These are phyloP conservation scores for Aspergillus neotritici DNA, from an alignment of 2,329 filamentous ascomycete genomes.

Conservation along the genomic window DNA sequence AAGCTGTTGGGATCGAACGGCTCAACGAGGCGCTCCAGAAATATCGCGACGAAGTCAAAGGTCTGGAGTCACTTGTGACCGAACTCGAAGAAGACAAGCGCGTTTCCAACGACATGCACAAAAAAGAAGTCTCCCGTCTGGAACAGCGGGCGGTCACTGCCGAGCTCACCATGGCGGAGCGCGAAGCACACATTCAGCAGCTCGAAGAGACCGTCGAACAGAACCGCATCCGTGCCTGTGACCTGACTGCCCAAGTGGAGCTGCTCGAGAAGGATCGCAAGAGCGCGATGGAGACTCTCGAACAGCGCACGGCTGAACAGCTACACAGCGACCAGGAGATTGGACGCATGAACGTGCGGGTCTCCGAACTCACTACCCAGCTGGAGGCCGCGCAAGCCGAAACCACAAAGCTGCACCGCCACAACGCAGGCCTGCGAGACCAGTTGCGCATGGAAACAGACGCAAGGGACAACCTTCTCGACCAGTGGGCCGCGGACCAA, in stretches of 20 bases:
- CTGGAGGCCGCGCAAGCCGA: conserved; percentile 33
- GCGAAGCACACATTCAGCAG: conserved; percentile 32
- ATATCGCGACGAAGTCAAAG: conserved; percentile 40
- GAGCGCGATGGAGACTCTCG: conserved; percentile 17
- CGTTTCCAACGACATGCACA: conserved; percentile 23
- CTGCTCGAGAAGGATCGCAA: conserved; percentile 29
- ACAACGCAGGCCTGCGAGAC: conserved; percentile 33
- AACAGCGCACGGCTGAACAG: conserved; percentile 20
- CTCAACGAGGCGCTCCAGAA: conserved; percentile 40
- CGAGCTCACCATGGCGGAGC: conserved; percentile 31
- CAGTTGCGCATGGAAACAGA: conserved; percentile 35
- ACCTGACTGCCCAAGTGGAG: conserved; percentile 31
- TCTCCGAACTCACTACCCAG: conserved; percentile 37
- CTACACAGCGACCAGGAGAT: conserved; percentile 31
- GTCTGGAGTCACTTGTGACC: conserved; percentile 39
- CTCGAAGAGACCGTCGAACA: conserved; percentile 31
- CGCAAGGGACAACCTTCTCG: conserved; percentile 28
- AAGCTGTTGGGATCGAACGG: conserved; percentile 38
- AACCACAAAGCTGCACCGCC: conserved; percentile 29
- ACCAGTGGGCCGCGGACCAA: conserved; percentile 32
- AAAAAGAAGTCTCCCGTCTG: conserved; percentile 29
- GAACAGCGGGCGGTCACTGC: conserved; percentile 30
- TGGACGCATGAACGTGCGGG: conserved; percentile 37
- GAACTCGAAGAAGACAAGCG: conserved; percentile 37
- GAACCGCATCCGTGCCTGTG: conserved; percentile 30